Evolutionary conservation across 768 basidiomycete species (phyloP), one percentile per base, ranked within the genome.

Genomic region (Neoboletus magnificus): DNA sequence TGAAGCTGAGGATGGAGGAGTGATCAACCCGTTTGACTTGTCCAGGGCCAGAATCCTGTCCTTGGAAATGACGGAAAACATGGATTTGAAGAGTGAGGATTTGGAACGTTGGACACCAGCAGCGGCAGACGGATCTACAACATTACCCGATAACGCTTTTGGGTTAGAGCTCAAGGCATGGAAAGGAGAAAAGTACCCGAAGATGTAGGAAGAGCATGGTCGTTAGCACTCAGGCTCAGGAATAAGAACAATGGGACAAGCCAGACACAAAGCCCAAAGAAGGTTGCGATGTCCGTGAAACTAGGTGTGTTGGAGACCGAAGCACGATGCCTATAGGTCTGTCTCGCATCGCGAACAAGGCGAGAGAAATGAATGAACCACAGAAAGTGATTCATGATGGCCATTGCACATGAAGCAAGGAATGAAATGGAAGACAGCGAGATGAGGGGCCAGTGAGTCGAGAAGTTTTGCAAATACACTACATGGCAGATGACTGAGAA

Each of bases 311-410:
- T 27, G 23, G 62, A 41, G n/a, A 69, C 65, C 10, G 73, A 62
- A 20, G 70, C 64, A 29, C 81, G 76, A 65, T 84, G 83, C 29
- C 75, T 72, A 37, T 75, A 68, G 27, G 61, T 63, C 33, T 82
- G 82, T 54, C 84, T 76, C 16, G 86, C 82, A 35, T 87, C 82
- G 54, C 83, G 84, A 10, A 86, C 82, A 37, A 87, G 63, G 29
- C 75, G 81, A 41, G 94, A 84, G 71, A 98, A 98, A 74, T 98
- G 82, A 75, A 91, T 93, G 78, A 99, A 99, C 92, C 95, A 98
- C 39, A 92, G 70, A 68, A 98, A 98, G 72, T 98, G 97, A 74
- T 98, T 93, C 1, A 76, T 71, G 54, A 99, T 81, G 60, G 97
- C 96, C 52, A 95, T 75, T 20, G 80, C 59, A 71, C 94, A 97